Conservation (phyloP, 208 protist genomes). For the Leishmania tropica region DNA sequence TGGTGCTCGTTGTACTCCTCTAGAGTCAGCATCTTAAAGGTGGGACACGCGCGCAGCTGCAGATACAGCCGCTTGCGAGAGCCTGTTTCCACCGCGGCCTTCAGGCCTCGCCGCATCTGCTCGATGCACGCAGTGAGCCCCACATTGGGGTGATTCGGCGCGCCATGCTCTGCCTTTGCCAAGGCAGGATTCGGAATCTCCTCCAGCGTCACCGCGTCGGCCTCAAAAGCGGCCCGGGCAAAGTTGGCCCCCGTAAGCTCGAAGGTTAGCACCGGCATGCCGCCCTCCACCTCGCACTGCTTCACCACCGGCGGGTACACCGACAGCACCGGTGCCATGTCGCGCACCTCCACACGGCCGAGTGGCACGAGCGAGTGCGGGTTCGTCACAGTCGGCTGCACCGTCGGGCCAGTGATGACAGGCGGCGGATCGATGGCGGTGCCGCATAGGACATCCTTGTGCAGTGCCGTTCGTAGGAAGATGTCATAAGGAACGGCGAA, state of each 20-base stretch:
- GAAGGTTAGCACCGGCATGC: slow-evolving; percentile 60
- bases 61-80: slow-evolving; percentile 69
- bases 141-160: slow-evolving; percentile 22
- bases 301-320: slow-evolving; percentile 59
- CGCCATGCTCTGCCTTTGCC: neutral
- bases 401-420: neutral
- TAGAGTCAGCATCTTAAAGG: slow-evolving; percentile 74
- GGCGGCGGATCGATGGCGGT: slow-evolving; percentile 40
- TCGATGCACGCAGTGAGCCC: slow-evolving; percentile 72
- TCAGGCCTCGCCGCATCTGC: slow-evolving; percentile 51
- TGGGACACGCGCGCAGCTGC: slow-evolving; percentile 66
- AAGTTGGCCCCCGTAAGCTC: slow-evolving; percentile 66
- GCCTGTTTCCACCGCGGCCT: slow-evolving; percentile 27
- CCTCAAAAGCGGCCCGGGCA: slow-evolving; percentile 20
- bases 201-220: slow-evolving; percentile 53
- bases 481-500: slow-evolving; percentile 73
- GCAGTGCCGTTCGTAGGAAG: slow-evolving; percentile 73
- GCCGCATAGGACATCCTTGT: slow-evolving; percentile 89
- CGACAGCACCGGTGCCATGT: slow-evolving; percentile 50
- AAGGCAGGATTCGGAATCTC: slow-evolving; percentile 72
- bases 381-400: slow-evolving; percentile 29
- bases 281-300: slow-evolving; percentile 90
- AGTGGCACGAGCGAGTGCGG: slow-evolving; percentile 64
- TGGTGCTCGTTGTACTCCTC: slow-evolving; percentile 88
- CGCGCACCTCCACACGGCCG: slow-evolving; percentile 65